phyloP scores from a whole-genome alignment of 352 stramenopile species.

The Aphanomyces invadans region DNA sequence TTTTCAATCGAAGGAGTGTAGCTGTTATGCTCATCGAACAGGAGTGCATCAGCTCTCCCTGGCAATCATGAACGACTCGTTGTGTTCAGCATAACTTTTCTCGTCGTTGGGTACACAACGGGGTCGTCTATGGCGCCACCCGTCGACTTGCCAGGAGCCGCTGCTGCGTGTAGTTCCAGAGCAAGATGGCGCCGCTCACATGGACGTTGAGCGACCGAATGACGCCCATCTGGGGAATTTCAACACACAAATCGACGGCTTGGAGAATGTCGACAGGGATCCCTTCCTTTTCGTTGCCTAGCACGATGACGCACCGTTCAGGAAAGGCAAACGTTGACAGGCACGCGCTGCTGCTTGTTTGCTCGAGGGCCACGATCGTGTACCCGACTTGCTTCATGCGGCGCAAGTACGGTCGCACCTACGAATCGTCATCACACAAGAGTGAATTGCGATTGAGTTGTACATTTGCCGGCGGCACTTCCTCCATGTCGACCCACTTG shows the following conservation, averaged over 20 bases:
- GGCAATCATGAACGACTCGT: too few relatives aligned
- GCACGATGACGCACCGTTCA: constrained; percentile 87
- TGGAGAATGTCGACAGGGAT: constrained; percentile 93
- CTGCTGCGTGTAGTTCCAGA: constrained; percentile 97
- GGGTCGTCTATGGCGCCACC: neutral
- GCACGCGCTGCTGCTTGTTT: constrained; percentile 88
- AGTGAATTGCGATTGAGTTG: constrained; percentile 30
- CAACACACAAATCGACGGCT: constrained; percentile 92
- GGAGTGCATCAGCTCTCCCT: too few relatives aligned
- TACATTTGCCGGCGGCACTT: constrained; percentile 56
- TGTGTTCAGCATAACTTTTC: too few relatives aligned
- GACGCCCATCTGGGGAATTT: constrained; percentile 97
- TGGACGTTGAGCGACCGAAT: constrained; percentile 97
- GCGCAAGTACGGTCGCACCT: constrained; percentile 35
- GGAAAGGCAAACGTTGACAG: constrained; percentile 81
- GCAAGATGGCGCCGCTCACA: constrained; percentile 89
- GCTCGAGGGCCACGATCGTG: constrained; percentile 90
- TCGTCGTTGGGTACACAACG: too few relatives aligned
- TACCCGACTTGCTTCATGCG: constrained; percentile 83
- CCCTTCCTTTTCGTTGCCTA: constrained; percentile 96
- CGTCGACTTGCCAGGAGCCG: constrained; percentile 29
- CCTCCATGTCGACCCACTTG: constrained; percentile 93
- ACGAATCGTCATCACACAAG: neutral
- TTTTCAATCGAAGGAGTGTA: too few relatives aligned
- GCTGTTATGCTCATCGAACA: too few relatives aligned